Evolutionary conservation across 768 basidiomycete genomes (phyloP).

Genomic region (Rhodotorula taiwanensis): DNA sequence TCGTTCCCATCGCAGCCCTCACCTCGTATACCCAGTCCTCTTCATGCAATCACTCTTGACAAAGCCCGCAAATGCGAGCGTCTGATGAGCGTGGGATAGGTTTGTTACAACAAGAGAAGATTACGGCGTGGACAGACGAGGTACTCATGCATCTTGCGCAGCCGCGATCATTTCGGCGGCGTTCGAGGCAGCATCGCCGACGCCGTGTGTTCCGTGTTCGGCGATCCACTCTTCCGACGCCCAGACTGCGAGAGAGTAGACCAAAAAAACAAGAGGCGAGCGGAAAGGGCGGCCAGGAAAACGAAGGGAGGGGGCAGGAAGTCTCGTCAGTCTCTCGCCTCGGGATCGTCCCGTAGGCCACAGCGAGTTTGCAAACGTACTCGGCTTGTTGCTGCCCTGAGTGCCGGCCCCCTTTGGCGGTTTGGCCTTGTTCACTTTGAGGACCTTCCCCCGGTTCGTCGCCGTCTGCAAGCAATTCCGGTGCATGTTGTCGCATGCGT

Average conservation of each 20-base stretch:
- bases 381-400: slow-evolving; percentile 40
- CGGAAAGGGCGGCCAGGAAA: background rate
- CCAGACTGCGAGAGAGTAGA: slow-evolving; percentile 60
- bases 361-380: too few relatives aligned
- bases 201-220: slow-evolving; percentile 63
- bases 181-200: background rate
- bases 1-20: background rate
- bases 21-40: background rate
- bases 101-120: background rate
- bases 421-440: slow-evolving; percentile 77
- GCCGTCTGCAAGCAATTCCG: slow-evolving; percentile 35
- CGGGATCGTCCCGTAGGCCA: too few relatives aligned
- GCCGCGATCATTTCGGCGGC: background rate
- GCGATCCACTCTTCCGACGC: slow-evolving; percentile 90
- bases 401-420: slow-evolving; percentile 60
- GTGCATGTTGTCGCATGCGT: slow-evolving; percentile 99
- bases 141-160: background rate
- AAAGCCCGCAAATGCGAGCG: too few relatives aligned
- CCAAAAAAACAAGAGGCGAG: background rate
- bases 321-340: too few relatives aligned
- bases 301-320: background rate
- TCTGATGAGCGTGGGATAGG: too few relatives aligned
- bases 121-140: background rate
- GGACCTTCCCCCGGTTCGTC: slow-evolving; percentile 48
- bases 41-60: background rate